Conservation (phyloP, 306 rosid genomes). For the Fragaria vesca region DNA sequence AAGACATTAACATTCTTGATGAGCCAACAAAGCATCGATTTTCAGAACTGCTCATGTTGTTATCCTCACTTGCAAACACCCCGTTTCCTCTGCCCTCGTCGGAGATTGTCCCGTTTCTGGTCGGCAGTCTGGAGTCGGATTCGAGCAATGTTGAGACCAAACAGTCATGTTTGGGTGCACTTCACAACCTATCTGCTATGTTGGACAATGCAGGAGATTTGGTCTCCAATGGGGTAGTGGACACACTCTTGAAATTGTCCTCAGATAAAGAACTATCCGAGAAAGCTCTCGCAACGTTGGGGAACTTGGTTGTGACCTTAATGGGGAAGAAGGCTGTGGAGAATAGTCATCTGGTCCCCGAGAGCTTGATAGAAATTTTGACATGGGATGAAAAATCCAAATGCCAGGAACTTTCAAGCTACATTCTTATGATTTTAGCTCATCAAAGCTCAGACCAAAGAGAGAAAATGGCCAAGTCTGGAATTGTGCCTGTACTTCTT, state of each 20-base stretch:
- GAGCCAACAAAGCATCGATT: slow-evolving; percentile 53
- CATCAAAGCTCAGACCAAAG: slow-evolving; percentile 85
- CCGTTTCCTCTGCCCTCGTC: slow-evolving; percentile 54
- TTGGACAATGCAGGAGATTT: slow-evolving; percentile 60
- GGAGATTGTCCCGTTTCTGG: slow-evolving; percentile 52
- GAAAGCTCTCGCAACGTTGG: slow-evolving; percentile 72
- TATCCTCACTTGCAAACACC: slow-evolving; percentile 70
- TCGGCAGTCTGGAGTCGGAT: slow-evolving; percentile 36
- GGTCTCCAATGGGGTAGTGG: slow-evolving; percentile 60
- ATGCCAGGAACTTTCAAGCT: slow-evolving; percentile 77
- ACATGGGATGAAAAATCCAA: slow-evolving; percentile 85
- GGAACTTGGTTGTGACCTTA: slow-evolving; percentile 72
- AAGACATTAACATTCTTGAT: slow-evolving; percentile 47
- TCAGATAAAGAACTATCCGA: slow-evolving; percentile 51
- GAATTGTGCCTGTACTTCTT: slow-evolving; percentile 70
- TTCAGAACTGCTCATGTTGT: slow-evolving; percentile 55
- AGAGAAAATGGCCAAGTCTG: slow-evolving; percentile 63
- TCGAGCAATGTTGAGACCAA: slow-evolving; percentile 46
- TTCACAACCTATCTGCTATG: slow-evolving; percentile 65
- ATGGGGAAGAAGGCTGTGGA: slow-evolving; percentile 87
- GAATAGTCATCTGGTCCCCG: slow-evolving; percentile 52
- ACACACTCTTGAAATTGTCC: slow-evolving; percentile 46
- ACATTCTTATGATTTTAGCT: slow-evolving; percentile 83
- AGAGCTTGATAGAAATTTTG: slow-evolving; percentile 61
- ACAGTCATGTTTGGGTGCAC: slow-evolving; percentile 55